Evolutionary conservation across 306 rosid genomes (phyloP).

Genomic region (Luffa acutangula): DNA sequence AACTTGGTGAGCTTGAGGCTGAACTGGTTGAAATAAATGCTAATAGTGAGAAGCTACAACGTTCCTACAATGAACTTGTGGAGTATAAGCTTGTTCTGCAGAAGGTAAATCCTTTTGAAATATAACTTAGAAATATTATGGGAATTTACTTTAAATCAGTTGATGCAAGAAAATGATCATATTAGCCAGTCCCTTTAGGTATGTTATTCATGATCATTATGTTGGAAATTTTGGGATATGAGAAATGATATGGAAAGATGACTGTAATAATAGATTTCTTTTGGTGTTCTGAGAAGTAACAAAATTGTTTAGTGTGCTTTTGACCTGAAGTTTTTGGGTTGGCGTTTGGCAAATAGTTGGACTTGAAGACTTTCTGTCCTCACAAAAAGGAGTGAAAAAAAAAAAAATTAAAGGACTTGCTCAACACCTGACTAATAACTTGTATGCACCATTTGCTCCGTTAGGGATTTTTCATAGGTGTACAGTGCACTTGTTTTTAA

Average conservation of each 20-base stretch:
- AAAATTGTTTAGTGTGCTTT: not conserved
- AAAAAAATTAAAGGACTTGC: not conserved
- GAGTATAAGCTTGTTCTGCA: constrained; percentile 87
- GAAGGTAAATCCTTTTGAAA: constrained; percentile 51
- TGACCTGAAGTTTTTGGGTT: not conserved
- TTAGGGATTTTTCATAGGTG: not conserved
- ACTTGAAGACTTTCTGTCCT: not conserved
- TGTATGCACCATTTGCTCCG: not conserved
- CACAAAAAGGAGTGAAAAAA: not conserved
- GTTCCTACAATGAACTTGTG: constrained; percentile 72
- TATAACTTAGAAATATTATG: not conserved
- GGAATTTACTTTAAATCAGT: not conserved
- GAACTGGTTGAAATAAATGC: constrained; percentile 86
- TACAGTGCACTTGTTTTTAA: not conserved
- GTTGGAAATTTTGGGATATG: not conserved
- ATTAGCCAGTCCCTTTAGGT: not conserved
- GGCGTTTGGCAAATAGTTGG: not conserved
- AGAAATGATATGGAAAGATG: not conserved
- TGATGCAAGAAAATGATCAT: not conserved
- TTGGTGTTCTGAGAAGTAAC: constrained; percentile 1
- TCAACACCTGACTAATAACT: not conserved
- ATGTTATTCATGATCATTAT: constrained; percentile 1
- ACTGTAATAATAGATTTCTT: not conserved
- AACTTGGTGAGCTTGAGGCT: constrained; percentile 81
- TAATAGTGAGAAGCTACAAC: constrained; percentile 85